Evolutionary conservation across 164 flowering plant genomes (phyloP).

Genomic region (Akebia trifoliata): DNA sequence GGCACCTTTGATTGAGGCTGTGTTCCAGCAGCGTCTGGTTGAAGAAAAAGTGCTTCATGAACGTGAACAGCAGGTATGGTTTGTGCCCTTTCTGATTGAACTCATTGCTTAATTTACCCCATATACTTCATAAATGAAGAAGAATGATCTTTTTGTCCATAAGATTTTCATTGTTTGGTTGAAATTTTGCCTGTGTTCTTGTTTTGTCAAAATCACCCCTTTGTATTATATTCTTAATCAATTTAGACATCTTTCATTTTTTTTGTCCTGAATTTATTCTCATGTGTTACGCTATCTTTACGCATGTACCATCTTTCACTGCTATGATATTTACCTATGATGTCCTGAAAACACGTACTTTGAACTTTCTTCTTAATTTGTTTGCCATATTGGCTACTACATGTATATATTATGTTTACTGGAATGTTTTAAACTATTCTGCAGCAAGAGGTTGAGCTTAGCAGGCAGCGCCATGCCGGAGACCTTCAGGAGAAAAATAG

Average conservation of each 20-base stretch:
- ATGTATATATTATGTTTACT: neutral
- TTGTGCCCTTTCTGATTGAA: neutral
- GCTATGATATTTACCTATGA: no score
- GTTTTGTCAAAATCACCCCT: no score
- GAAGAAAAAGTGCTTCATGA: constrained; percentile 78
- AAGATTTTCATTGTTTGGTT: no score
- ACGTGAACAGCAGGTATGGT: constrained; percentile 69
- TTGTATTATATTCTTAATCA: no score
- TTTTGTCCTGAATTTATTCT: no score
- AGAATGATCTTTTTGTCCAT: neutral
- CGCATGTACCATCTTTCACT: no score
- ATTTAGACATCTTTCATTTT: no score
- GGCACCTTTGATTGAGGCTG: constrained; percentile 79
- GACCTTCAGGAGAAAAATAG: constrained; percentile 82
- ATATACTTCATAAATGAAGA: neutral
- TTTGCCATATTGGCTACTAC: neutral
- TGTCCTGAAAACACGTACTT: neutral
- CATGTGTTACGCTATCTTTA: no score
- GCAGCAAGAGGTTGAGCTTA: constrained; percentile 78
- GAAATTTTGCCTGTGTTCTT: no score
- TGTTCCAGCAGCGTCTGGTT: constrained; percentile 58
- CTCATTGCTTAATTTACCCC: neutral
- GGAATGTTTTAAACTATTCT: constrained; percentile 16
- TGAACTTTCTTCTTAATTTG: neutral
- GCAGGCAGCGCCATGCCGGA: constrained; percentile 77